Base-by-base conservation (phyloP, 805 yeast species). In the Candida glaebosa region DNA sequence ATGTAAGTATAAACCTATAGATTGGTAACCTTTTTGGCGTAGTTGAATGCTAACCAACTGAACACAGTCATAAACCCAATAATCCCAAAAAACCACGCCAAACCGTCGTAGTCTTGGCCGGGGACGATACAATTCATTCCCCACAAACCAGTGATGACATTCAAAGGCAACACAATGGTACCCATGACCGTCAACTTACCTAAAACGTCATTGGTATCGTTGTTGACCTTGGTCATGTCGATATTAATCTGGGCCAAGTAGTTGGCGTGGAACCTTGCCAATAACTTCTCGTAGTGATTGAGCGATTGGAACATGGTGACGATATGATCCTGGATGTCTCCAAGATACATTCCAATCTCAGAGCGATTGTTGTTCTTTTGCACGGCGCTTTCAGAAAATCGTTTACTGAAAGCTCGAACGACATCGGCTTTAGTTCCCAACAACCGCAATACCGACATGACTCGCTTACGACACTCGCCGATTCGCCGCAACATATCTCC, bases 91-190 rank as follows among this genome's bases (percentile, higher is more conserved):
- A 70, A 70, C 75, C 75, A 70, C 15, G 56, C 49, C 41, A 70
- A 54, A 2, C 72, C 71, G 10, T 54, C 63, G 32, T 56, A 52
- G 22, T 59, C 70, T 59, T 91, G 98, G 0, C 99, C 99, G 0
- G 99, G 99, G 26, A 93, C 99, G 8, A 87, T 54, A 50, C 93
- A 95, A 66, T 93, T 93, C 99, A 93, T 93, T 42, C 99, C 99
- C 98, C 98, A 93, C 36, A 93, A 67, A 16, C 99, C 99, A 0
- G 99, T 93, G 17, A 93, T 84, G 41, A 93, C 87, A 58, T 93
- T 93, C 78, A 93, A 79, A 3, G 99, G 99, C 44, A 93, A 69
- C 16, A 93, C 96, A 42, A 93, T 87, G 0, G 98, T 88, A 75
- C 98, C 99, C 47, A 91, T 65, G 32, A 90, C 83, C 3, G 98